phyloP scores from a whole-genome alignment of 164 flowering plant species.

The Litsea cubeba region DNA sequence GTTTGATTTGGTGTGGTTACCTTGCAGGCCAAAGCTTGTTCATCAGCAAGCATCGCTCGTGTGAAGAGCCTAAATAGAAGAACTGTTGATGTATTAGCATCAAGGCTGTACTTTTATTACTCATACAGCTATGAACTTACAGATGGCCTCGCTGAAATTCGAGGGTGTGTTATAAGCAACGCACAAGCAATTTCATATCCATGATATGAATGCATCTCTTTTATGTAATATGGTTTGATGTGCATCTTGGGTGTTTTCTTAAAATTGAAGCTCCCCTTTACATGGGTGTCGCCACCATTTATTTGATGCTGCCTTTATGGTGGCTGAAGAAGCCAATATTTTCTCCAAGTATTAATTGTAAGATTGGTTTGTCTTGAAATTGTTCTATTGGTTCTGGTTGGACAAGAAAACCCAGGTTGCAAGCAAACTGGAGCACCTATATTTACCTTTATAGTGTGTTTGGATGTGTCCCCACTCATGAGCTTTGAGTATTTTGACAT shows the following conservation, averaged over 20 bases:
- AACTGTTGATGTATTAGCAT: slow-evolving; percentile 73
- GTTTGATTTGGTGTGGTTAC: background rate
- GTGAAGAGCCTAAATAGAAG: slow-evolving; percentile 74
- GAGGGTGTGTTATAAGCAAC: slow-evolving; percentile 53
- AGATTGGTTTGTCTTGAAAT: no score
- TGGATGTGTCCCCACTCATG: background rate
- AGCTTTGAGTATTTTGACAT: background rate
- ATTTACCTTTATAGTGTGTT: background rate
- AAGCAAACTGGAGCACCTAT: background rate
- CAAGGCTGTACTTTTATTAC: slow-evolving; percentile 81
- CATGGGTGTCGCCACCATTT: no score
- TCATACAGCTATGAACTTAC: slow-evolving; percentile 87
- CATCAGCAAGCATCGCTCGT: slow-evolving; percentile 76
- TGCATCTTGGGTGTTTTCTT: no score
- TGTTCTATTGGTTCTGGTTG: no score
- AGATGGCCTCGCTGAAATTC: slow-evolving; percentile 90
- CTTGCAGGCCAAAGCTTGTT: slow-evolving; percentile 84
- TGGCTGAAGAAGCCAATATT: no score
- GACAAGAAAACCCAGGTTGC: background rate
- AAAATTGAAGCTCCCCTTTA: no score
- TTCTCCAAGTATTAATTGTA: no score
- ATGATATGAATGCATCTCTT: no score
- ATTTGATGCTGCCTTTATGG: no score
- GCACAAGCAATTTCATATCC: background rate
- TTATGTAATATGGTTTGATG: no score